Percentiles rank a stretch among this genome's conserved stretches.
Conservation (phyloP, 2,329 filamentous ascomycete species). For the Penicillium sp. region DNA sequence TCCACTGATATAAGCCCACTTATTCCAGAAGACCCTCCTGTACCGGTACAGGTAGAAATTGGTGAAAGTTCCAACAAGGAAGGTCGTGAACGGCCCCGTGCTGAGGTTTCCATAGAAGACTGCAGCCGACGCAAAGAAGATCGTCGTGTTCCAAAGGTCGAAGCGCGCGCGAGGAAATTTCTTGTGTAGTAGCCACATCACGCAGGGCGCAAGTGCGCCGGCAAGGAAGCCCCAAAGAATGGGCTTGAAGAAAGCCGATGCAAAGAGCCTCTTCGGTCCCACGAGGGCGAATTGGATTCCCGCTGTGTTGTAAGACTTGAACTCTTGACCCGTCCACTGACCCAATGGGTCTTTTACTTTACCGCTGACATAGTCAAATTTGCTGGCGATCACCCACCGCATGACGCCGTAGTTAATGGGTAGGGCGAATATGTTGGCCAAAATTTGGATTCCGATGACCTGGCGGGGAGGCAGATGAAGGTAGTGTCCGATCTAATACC, state of each 20-base stretch:
- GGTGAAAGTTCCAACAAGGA: background rate
- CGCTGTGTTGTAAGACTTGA: background rate
- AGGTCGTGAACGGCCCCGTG: background rate
- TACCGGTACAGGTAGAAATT: background rate
- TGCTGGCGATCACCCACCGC: background rate
- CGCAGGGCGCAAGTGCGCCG: background rate
- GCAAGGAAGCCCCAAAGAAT: background rate
- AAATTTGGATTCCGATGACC: background rate
- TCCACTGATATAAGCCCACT: background rate
- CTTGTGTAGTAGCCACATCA: background rate
- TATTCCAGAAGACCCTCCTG: background rate
- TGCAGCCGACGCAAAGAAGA: background rate
- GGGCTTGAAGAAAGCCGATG: background rate
- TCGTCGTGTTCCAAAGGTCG: background rate
- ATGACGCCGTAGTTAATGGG: background rate
- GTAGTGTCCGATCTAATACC: background rate
- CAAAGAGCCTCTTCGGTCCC: background rate
- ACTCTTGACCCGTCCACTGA: background rate
- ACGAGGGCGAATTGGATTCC: background rate
- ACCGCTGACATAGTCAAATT: background rate
- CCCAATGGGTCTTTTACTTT: background rate
- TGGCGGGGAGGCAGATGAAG: background rate
- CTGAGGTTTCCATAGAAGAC: background rate
- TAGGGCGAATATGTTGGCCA: background rate
- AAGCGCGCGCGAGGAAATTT: background rate